These are phyloP conservation scores for Castanospermum australe DNA, from an alignment of 306 rosid genomes.

Conservation along the genomic window DNA sequence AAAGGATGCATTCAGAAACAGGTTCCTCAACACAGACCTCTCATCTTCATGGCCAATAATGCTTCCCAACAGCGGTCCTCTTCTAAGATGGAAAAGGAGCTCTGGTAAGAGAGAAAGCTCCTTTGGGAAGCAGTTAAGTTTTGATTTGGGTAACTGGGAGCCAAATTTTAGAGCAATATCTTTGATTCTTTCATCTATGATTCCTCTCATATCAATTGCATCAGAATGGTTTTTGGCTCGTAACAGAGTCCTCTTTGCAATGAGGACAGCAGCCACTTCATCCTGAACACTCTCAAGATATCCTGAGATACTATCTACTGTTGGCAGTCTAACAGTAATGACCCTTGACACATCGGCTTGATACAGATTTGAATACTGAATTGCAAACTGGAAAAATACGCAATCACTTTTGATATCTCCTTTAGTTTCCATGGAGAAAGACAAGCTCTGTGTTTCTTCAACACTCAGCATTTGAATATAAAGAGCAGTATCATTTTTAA, in stretches of 20 bases:
- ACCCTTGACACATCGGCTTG: constrained; percentile 76
- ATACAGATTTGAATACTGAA: constrained; percentile 59
- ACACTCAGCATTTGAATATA: constrained; percentile 69
- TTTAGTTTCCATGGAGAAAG: constrained; percentile 70
- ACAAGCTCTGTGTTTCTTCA: constrained; percentile 73
- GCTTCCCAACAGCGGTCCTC: constrained; percentile 72
- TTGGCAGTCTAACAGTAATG: constrained; percentile 58
- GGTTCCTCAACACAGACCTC: constrained; percentile 62
- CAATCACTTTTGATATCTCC: constrained; percentile 65
- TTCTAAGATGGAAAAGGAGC: constrained; percentile 66
- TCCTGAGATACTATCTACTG: constrained; percentile 62
- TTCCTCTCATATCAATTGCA: constrained; percentile 56
- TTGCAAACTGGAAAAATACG: constrained; percentile 64
- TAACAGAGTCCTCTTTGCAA: constrained; percentile 66
- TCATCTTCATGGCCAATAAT: constrained; percentile 82
- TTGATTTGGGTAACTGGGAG: constrained; percentile 58
- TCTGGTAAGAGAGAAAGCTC: constrained; percentile 63
- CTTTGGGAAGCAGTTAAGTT: constrained; percentile 58
- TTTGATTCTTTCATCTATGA: constrained; percentile 63
- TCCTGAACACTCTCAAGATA: constrained; percentile 67
- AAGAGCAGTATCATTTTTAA: constrained; percentile 61
- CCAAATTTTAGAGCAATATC: constrained; percentile 68
- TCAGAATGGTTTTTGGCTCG: constrained; percentile 52
- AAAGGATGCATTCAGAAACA: constrained; percentile 70
- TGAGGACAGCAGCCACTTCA: constrained; percentile 67